Base-by-base conservation (phyloP, 2,329 filamentous ascomycete species). In the Diaporthe helianthi region DNA sequence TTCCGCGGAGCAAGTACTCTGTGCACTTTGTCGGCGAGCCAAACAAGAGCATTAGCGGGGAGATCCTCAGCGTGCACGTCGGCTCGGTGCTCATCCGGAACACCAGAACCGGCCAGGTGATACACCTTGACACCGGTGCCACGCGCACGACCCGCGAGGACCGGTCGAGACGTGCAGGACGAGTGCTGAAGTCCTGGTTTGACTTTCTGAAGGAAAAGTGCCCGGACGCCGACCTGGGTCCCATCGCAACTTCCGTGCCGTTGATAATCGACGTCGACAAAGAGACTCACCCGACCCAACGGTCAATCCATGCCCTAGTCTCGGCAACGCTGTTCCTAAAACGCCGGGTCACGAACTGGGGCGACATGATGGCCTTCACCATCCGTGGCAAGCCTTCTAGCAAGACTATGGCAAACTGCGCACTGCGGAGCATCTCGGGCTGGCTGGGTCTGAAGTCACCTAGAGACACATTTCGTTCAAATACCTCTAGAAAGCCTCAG, bases 1-100 rank as follows among this genome's bases (percentile, higher is more conserved):
- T 61, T 7, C 58, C 58, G 19, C 41, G 26, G 19, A 47, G 58
- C 58, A 61, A 47, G 8, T 61, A 61, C 12, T 61, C 58, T 6
- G 58, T 61, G 3, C 58, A 61, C 12, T 61, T 61, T 12, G 41
- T 61, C 2, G 58, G 41, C 12, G 1, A 47, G 7, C 58, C 41
- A 10, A 17, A 4, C 0, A 4, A 6, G 17, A 24, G 8, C 26
- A 2, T 15, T 3, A 24, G 15, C 6, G 7, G 4, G 4, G 12
- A 60, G 10, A 60, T 60, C 6, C 19, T 24, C 15, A 0, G 0
- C 3, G 19, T 61, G 7, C 4, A 47, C 19, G 41, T 61, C 19
- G 26, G 26, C 3, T 47, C 58, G 19, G 58, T 61, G 5, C 41
- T 61, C 38, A 47, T 61, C 13, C 58, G 58, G n/a, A 61, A 47